Base-by-base conservation (phyloP, 371 early-diverging fungal genomes). In the Zancudomyces culisetae region DNA sequence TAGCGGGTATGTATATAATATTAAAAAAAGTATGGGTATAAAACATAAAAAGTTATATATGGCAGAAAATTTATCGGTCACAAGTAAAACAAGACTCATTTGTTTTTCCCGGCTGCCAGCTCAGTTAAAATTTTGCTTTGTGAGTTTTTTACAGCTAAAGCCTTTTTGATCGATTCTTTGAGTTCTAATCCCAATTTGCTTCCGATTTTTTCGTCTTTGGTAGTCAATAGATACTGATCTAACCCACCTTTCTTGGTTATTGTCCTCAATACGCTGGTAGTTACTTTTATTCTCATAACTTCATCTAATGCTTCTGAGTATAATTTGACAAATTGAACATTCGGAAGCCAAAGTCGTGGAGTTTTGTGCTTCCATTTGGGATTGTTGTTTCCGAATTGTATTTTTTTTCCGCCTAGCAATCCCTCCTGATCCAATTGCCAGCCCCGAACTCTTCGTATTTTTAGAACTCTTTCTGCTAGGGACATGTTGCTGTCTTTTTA, bases 221-320 rank as follows among this genome's bases (percentile, higher is more conserved):
- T 84, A 27, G 72, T 70, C 43, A 85, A 66, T 45, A 87, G 59
- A 56, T 85, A 87, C 45, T 70, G 73, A 58, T 87, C 88, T 23
- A 87, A 62, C 8, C 88, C 88, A 28, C 88, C 88, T 71, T 85
- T 85, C 64, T 85, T 82, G 59, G 85, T 85, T 29, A 87, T 84
- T 0, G 85, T 81, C 28, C 85, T 78, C 19, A 85, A 62, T 2
- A 81, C 79, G 2, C 77, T 62, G 1, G 83, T 73, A 26, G 85
- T 81, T 45, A 83, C 76, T 52, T 77, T 75, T 45, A 87, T 63
- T 35, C 67, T 61, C 39, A 81, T 61, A 51, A 66, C 71, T 43
- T 70, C 51, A 49, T 76, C 68, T 12, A 85, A 69, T 4, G 77
- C 61, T 42, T 73, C 78, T 4, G 86, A 85, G 61, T 74, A 83